Conservation (phyloP, 306 rosid species). For the Quercus variabilis region DNA sequence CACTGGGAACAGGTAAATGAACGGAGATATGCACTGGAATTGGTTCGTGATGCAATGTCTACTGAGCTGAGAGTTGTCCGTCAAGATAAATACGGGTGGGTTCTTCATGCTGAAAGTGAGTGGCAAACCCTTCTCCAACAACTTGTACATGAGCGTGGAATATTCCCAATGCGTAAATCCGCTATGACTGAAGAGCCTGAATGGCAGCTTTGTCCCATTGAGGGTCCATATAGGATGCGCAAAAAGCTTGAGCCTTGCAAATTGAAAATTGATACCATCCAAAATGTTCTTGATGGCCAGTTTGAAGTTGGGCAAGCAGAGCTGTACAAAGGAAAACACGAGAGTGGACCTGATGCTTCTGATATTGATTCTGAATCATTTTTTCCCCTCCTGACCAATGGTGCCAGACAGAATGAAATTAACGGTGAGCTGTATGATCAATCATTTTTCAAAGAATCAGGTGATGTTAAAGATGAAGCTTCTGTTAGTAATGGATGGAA, state of each 20-base stretch:
- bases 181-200: constrained; percentile 57
- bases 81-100: constrained; percentile 99
- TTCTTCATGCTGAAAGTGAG: constrained; percentile 99
- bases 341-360: constrained; percentile 47
- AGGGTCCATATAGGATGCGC: constrained; percentile 99
- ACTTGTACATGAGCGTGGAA: constrained; percentile 96
- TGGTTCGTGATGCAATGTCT: constrained; percentile 92
- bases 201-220: constrained; percentile 99
- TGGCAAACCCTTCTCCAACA: constrained; percentile 96
- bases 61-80: constrained; percentile 97
- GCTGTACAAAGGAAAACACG: constrained; percentile 44
- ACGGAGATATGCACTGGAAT: constrained; percentile 88
- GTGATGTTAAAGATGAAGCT: constrained; percentile 50
- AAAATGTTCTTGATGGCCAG: constrained; percentile 77
- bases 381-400: constrained; percentile 55
- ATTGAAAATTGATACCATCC: constrained; percentile 74
- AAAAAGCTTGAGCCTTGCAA: constrained; percentile 89
- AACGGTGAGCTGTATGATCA: constrained; percentile 57
- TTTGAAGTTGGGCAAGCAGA: constrained; percentile 58
- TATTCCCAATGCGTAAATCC: constrained; percentile 68
- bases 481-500: constrained; percentile 71
- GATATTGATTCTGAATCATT: constrained; percentile 53
- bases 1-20: constrained; percentile 98
- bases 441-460: constrained; percentile 53
- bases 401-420: constrained; percentile 53